Conservation (phyloP, 176 grass and related monocot genomes). For the Carex myosuroides region DNA sequence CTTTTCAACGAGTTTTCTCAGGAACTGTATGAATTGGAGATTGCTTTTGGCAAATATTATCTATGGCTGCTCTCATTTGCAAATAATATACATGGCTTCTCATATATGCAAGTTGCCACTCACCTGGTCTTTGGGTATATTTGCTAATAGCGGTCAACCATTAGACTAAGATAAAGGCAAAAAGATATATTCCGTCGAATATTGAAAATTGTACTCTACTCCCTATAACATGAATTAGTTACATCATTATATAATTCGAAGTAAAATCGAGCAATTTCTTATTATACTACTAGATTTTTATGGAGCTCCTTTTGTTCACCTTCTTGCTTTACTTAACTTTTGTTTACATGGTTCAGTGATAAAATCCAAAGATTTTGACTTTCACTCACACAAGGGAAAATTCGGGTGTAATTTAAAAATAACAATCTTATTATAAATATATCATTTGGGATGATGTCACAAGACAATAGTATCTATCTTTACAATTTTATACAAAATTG, state of each 20-base stretch:
- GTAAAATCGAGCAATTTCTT: neutral
- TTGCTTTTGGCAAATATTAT: constrained; percentile 15
- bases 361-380: neutral
- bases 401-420: neutral
- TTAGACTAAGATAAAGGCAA: neutral
- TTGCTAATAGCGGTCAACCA: neutral
- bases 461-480: neutral
- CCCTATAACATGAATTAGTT: neutral
- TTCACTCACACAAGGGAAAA: neutral
- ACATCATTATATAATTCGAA: neutral
- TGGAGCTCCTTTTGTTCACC: neutral
- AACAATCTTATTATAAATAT: neutral
- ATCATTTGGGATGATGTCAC: neutral
- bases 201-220: neutral
- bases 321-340: neutral
- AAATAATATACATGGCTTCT: neutral
- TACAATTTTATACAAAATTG: neutral
- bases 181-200: neutral
- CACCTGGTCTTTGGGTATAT: neutral
- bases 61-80: constrained; percentile 30
- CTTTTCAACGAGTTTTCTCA: constrained; percentile 8
- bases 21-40: constrained; percentile 3
- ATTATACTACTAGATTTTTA: neutral
- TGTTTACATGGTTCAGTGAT: neutral
- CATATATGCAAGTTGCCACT: neutral